Conservation (phyloP, 2,329 filamentous ascomycete genomes). For the Exophiala oligosperma region DNA sequence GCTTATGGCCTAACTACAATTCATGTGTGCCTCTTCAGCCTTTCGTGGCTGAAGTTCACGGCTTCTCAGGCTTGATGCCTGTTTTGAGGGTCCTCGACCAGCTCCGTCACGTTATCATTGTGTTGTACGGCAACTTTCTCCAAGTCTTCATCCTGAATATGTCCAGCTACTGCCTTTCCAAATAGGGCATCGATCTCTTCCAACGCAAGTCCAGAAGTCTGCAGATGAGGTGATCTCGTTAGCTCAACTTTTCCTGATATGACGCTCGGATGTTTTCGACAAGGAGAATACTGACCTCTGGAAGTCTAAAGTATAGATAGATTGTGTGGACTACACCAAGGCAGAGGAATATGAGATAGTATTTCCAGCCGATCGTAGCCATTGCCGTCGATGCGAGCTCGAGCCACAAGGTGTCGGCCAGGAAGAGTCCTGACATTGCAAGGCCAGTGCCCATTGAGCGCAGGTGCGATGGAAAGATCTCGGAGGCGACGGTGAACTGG, state of each 20-base stretch:
- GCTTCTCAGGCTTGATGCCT: not conserved
- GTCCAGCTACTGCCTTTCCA: not conserved
- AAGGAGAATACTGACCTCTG: slow-evolving; percentile 26
- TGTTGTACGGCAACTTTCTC: not conserved
- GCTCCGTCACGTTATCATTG: not conserved
- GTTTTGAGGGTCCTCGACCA: not conserved
- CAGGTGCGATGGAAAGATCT: slow-evolving; percentile 22
- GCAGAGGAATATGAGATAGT: slow-evolving; percentile 40
- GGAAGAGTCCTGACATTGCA: slow-evolving; percentile 8
- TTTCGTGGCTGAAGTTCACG: no score
- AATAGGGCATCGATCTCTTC: slow-evolving; percentile 10
- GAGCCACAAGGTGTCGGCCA: slow-evolving; percentile 37
- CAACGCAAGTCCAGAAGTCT: slow-evolving; percentile 4
- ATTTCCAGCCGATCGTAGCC: slow-evolving; percentile 36
- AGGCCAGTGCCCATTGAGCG: slow-evolving; percentile 12
- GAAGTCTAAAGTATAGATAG: slow-evolving; percentile 36
- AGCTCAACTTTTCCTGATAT: not conserved
- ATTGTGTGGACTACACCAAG: slow-evolving; percentile 33
- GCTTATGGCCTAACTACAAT: no score
- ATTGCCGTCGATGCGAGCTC: slow-evolving; percentile 35
- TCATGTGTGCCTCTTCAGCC: no score
- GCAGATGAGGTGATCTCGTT: not conserved
- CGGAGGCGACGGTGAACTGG: slow-evolving; percentile 46
- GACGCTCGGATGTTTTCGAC: not conserved
- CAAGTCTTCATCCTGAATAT: not conserved